Base-by-base conservation (phyloP, 768 basidiomycete genomes). In the Suillus luteus region DNA sequence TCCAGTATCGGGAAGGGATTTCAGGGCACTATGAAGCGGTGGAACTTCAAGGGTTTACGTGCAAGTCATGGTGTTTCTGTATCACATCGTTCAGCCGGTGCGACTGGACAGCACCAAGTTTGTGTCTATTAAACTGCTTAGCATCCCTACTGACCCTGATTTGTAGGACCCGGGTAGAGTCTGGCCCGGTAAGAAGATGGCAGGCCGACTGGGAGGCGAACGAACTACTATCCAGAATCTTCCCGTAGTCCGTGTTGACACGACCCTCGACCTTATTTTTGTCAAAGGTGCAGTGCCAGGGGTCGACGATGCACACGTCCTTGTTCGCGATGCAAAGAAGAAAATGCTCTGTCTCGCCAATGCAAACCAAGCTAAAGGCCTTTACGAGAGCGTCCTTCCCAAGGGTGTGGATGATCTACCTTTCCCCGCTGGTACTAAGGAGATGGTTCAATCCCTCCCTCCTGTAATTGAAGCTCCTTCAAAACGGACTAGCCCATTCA, bases 151-250 rank as follows among this genome's bases (percentile, higher is more conserved):
- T 48, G 57, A 46, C 24, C 24, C 57, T 70, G 43, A 57, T 64
- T 11, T 60, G 17, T 65, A 99, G 95, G 95, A 97, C 71, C 96
- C 97, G 31, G 97, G 97, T 55, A 88, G 97, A 70, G 83, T 98
- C 6, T 95, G 92, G 79, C 97, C 97, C 4, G 97, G 97, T 43
- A 97, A 95, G 80, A 99, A 98, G 82, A 98, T 97, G 96, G 88
- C 96, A 11, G 97, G 97, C 40, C 89, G 89, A 27, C 88, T 98
- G 82, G 97, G 97, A 58, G 90, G 88, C 62, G 82, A 86, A 66
- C 88, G 89, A 46, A 84, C 85, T 10, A 99, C 96, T 9, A 82
- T 84, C 15, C 95, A 96, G 71, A 99, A 98, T 73, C 86, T 99
- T 31, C 76, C 89, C 1, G 93, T 99, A 49, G 84, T 95, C 62